Evolutionary conservation across 164 flowering plant genomes (phyloP), one percentile per base, ranked within the genome.

Genomic region (Chloranthus sessilifolius): DNA sequence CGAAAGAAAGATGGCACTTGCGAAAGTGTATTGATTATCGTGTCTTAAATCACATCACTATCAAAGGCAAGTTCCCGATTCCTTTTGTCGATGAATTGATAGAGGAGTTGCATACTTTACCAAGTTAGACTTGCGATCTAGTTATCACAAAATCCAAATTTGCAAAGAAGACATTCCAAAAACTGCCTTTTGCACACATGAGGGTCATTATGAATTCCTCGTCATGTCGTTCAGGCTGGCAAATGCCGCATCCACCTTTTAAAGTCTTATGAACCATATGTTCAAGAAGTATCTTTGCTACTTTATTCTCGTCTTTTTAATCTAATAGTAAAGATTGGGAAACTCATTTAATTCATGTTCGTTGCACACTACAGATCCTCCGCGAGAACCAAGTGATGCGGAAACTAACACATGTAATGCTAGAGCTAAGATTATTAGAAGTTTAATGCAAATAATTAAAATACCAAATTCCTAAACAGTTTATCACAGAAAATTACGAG

Each of bases 1-100:
- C 6, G 7, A 11, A 40, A 40, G 19, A 40, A 40, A 17, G 43
- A 40, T 40, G 43, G 43, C 43, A 9, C n/a, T 40, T 40, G 43
- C 43, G 43, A 6, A 9, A 9, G n/a, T 40, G 19, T 16, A 16
- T 40, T 10, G 43, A 40, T 40, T 40, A 40, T 16, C 6, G 17
- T 9, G 43, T 17, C 7, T 16, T 40, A 7, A 40, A 40, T 17
- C 11, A 10, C 10, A 16, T 16, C 7, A 40, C 43, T 40, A 17
- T 40, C 10, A 40, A 40, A 40, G 17, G 15, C 17, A 40, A 16
- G 43, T 40, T 9, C 15, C 19, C 43, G 11, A 40, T 40, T 40
- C 43, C 43, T n/a, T n/a, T n/a, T n/a, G n/a, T n/a, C n/a, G n/a
- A n/a, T n/a, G n/a, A n/a, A n/a, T n/a, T n/a, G n/a, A n/a, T n/a